These are phyloP conservation scores for Isochrysis galbana DNA, from an alignment of 78 protist species.

Conservation along the genomic window DNA sequence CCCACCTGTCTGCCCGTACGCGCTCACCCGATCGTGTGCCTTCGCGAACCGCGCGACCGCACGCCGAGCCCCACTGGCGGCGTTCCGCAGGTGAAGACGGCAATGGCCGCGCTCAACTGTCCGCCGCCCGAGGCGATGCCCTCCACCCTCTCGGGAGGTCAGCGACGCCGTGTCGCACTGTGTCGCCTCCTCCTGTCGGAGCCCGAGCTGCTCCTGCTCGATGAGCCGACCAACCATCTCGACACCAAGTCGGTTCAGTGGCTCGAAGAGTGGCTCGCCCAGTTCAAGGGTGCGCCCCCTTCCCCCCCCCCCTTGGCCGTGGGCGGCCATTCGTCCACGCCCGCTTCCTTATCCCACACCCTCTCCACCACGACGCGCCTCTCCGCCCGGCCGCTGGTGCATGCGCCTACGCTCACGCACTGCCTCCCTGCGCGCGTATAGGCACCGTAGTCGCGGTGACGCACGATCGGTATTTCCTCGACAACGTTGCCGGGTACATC, in stretches of 20 bases:
- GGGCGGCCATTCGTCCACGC: too few species aligned
- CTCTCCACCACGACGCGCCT: too few species aligned
- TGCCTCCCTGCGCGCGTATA: too few species aligned
- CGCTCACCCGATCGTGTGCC: too few species aligned
- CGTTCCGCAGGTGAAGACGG: constrained; percentile 16
- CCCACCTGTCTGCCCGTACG: too few species aligned
- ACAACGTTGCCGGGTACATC: constrained; percentile 70
- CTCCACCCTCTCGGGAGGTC: constrained; percentile 61
- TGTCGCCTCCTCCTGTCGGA: constrained; percentile 60
- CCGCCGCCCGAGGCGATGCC: constrained; percentile 56
- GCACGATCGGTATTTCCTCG: constrained; percentile 78
- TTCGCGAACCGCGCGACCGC: too few species aligned
- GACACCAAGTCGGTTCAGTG: constrained; percentile 67
- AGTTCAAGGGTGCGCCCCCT: constrained; percentile 17
- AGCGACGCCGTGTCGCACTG: constrained; percentile 69
- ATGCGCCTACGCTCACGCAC: too few species aligned
- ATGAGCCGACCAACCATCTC: constrained; percentile 79
- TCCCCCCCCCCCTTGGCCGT: too few species aligned
- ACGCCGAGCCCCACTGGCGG: too few species aligned
- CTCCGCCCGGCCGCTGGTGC: too few species aligned
- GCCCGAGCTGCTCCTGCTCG: constrained; percentile 68
- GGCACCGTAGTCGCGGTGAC: constrained; percentile 78
- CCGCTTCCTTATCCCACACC: too few species aligned
- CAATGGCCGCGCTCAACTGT: constrained; percentile 62
- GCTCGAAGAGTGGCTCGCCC: constrained; percentile 49